These are phyloP conservation scores for Acanthamoeba culbertsoni DNA, from an alignment of 208 protist species.

Conservation along the genomic window DNA sequence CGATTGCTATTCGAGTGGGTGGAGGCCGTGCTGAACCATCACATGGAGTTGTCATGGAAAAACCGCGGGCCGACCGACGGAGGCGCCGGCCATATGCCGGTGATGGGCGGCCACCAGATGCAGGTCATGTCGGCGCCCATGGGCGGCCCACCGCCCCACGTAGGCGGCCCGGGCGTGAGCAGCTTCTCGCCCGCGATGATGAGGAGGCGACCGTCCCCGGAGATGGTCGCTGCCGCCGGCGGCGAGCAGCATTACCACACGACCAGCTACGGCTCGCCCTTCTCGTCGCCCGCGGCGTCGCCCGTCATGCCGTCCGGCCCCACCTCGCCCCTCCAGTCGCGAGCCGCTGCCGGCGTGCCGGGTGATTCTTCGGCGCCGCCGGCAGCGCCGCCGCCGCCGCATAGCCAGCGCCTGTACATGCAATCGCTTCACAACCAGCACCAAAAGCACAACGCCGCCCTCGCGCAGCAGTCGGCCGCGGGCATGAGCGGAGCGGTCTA, in stretches of 20 bases:
- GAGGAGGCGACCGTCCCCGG: neutral
- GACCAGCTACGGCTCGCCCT: neutral
- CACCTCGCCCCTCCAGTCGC: neutral
- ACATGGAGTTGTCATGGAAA: constrained; percentile 31
- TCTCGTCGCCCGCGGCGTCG: neutral
- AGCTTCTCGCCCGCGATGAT: neutral
- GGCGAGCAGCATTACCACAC: neutral
- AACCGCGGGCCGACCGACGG: neutral
- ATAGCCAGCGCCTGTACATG: neutral
- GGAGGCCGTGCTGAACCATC: neutral
- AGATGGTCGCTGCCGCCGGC: neutral
- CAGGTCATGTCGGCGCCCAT: neutral
- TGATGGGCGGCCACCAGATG: neutral
- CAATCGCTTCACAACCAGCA: constrained; percentile 17
- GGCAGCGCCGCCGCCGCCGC: neutral
- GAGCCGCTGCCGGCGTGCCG: neutral
- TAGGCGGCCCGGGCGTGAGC: neutral
- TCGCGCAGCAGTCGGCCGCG: neutral
- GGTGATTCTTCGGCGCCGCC: neutral
- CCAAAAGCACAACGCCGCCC: neutral
- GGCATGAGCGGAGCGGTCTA: neutral
- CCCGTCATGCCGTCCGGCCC: neutral
- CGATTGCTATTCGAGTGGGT: constrained; percentile 15
- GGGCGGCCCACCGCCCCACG: neutral
- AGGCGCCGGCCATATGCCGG: neutral